Evolutionary conservation across 2,329 filamentous ascomycete genomes (phyloP).

Genomic region (Aspergillus japonicus): DNA sequence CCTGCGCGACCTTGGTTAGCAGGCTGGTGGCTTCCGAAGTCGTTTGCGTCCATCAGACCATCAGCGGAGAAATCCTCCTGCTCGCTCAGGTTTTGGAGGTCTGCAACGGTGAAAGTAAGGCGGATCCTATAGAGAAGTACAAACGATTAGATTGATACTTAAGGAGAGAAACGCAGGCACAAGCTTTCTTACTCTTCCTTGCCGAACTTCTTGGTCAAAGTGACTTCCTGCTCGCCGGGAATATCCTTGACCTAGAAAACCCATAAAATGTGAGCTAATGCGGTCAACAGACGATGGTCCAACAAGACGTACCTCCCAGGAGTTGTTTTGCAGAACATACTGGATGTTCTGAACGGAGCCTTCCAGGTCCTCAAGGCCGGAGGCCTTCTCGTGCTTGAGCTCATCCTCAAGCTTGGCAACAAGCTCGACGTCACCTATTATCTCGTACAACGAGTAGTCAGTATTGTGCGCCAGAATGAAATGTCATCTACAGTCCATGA

Average conservation of each 20-base stretch:
- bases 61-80: constrained; percentile 56
- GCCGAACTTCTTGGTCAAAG: constrained; percentile 76
- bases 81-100: constrained; percentile 68
- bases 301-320: constrained; percentile 64
- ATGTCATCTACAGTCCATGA: not conserved
- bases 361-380: constrained; percentile 70
- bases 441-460: constrained; percentile 5
- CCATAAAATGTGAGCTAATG: not conserved
- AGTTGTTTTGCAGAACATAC: constrained; percentile 82
- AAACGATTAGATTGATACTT: not conserved
- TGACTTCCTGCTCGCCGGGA: constrained; percentile 82
- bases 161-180: not conserved
- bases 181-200: constrained; percentile 74
- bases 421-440: constrained; percentile 70
- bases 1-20: constrained; percentile 56
- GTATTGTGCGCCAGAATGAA: not conserved
- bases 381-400: constrained; percentile 77
- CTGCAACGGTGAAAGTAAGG: constrained; percentile 79
- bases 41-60: constrained; percentile 58
- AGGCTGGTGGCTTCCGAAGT: constrained; percentile 55
- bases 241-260: constrained; percentile 63
- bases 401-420: constrained; percentile 82
- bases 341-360: constrained; percentile 84
- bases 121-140: constrained; percentile 58
- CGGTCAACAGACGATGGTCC: not conserved